These are phyloP conservation scores for Pelargonium citronellum DNA, from an alignment of 441 rosid species.

Conservation along the genomic window DNA sequence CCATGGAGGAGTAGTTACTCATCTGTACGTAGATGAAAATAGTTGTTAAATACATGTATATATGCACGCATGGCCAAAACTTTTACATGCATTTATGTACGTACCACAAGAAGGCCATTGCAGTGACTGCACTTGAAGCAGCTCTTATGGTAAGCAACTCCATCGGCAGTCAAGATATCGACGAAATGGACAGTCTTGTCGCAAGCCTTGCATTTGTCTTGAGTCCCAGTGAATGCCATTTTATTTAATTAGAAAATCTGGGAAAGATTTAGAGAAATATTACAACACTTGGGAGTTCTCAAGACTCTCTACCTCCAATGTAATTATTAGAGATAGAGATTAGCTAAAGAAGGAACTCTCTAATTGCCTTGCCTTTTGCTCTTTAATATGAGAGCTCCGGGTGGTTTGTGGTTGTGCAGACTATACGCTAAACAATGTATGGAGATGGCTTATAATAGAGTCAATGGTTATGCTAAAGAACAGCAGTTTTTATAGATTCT, in stretches of 20 bases:
- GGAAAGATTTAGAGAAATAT: background rate
- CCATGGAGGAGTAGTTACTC: conserved; percentile 96
- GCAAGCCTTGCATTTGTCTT: conserved; percentile 56
- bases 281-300: background rate
- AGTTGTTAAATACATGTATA: no score
- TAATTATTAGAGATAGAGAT: background rate
- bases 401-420: background rate
- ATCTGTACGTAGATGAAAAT: conserved; percentile 34
- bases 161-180: conserved; percentile 49
- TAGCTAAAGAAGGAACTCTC: background rate
- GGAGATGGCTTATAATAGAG: background rate
- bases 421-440: background rate
- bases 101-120: conserved; percentile 53
- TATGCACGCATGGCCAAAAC: no score
- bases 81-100: background rate
- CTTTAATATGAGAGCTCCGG: background rate
- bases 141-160: conserved; percentile 46
- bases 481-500: background rate
- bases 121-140: conserved; percentile 66
- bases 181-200: conserved; percentile 47
- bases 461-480: background rate
- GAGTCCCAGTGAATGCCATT: conserved; percentile 43
- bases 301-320: background rate
- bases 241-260: background rate
- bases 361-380: background rate